Conservation (phyloP, 1,139 yeast genomes). For the Candida sojae region DNA sequence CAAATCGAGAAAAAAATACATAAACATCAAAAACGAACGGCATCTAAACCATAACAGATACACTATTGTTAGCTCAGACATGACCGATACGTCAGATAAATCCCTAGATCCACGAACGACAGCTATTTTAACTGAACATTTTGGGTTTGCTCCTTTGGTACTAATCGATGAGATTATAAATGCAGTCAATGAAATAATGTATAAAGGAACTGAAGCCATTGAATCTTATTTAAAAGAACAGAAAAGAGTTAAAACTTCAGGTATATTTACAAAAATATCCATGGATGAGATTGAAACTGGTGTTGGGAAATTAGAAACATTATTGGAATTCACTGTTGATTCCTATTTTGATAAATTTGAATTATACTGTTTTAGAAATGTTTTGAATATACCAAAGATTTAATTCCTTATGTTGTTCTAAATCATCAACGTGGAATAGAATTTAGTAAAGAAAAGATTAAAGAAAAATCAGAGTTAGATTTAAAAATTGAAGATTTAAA, state of each 20-base stretch:
- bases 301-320: constrained; percentile 76
- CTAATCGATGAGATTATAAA: constrained; percentile 87
- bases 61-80: neutral
- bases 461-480: constrained; percentile 31
- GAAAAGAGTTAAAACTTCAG: constrained; percentile 22
- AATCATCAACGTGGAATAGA: constrained; percentile 66
- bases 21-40: no score
- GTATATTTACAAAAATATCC: constrained; percentile 18
- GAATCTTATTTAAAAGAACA: constrained; percentile 59
- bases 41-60: no score
- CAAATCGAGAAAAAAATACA: no score
- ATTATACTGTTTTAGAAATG: constrained; percentile 75
- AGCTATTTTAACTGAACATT: constrained; percentile 67
- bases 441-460: constrained; percentile 18
- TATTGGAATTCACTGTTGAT: constrained; percentile 79
- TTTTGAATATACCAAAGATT: constrained; percentile 71
- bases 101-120: constrained; percentile 11
- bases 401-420: constrained; percentile 63
- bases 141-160: constrained; percentile 86
- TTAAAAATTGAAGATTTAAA: constrained; percentile 36
- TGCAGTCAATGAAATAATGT: constrained; percentile 82
- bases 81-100: constrained; percentile 4
- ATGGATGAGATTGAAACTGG: constrained; percentile 68
- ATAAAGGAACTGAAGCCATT: constrained; percentile 79
- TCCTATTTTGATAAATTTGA: constrained; percentile 86